Conservation (phyloP, 2,329 filamentous ascomycete species). For the Endothia cerciana region DNA sequence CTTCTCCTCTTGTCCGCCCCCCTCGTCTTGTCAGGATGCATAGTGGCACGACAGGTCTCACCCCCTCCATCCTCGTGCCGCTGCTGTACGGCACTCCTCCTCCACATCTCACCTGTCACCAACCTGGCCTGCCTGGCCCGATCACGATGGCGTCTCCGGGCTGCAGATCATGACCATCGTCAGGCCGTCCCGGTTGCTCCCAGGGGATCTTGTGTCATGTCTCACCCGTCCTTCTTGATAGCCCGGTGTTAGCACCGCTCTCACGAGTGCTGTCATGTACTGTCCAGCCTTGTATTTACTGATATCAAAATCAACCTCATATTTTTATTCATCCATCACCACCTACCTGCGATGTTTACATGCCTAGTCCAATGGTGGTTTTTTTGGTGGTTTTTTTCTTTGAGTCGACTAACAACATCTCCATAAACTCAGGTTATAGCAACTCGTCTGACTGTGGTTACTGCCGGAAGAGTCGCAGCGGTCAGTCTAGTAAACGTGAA, state of each 20-base stretch:
- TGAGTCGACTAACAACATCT: background rate
- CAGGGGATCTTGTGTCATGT: background rate
- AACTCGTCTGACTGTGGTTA: conserved; percentile 58
- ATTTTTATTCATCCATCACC: background rate
- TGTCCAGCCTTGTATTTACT: background rate
- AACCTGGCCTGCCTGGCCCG: background rate
- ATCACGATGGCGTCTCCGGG: background rate
- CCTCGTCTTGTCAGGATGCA: conserved; percentile 31
- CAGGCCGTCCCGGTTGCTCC: conserved; percentile 3
- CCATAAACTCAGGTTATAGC: conserved; percentile 48
- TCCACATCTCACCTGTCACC: conserved; percentile 29
- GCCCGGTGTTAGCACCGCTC: background rate
- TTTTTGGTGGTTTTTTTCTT: background rate
- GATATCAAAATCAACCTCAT: background rate
- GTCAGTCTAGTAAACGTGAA: conserved; percentile 55
- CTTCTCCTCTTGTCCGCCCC: conserved; percentile 26
- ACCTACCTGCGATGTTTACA: background rate
- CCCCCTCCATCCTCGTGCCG: conserved; percentile 32
- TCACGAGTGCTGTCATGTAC: background rate
- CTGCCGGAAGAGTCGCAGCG: conserved; percentile 51
- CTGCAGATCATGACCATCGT: conserved; percentile 1
- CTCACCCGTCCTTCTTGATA: background rate
- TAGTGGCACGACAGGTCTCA: conserved; percentile 23
- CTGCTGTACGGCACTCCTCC: conserved; percentile 25
- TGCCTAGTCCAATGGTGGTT: background rate